Conservation (phyloP, 225 moss, liverwort and hornwort genomes). For the Sphagnum tenellum region DNA sequence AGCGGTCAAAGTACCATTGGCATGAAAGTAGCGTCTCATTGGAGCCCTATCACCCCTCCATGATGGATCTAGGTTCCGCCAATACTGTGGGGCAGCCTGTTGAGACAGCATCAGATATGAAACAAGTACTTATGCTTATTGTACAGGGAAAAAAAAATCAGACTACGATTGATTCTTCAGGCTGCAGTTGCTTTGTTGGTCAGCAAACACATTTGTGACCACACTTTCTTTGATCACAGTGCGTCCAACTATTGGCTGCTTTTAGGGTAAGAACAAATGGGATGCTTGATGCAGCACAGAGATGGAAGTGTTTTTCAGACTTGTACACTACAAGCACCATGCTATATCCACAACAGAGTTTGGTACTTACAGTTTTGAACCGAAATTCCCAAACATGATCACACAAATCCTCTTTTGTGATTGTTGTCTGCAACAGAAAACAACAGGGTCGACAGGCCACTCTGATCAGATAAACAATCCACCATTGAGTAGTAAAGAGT, state of each 20-base stretch:
- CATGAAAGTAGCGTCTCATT: constrained; percentile 11
- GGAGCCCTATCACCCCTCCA: constrained; percentile 8
- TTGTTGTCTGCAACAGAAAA: constrained; percentile 7
- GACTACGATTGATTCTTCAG: too few relatives aligned
- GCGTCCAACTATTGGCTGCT: not conserved
- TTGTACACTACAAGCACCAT: not conserved
- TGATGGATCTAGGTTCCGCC: constrained; percentile 8
- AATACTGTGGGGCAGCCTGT: constrained; percentile 10
- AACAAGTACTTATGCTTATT: too few relatives aligned
- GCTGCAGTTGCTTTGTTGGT: too few relatives aligned
- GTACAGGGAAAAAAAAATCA: too few relatives aligned
- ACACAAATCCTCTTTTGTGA: constrained; percentile 12
- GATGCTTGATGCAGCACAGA: too few relatives aligned
- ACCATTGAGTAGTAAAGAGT: too few relatives aligned
- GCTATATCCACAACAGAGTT: not conserved
- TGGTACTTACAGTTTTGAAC: constrained; percentile 6
- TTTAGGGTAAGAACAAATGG: not conserved
- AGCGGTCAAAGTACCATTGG: constrained; percentile 8
- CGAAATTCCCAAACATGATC: constrained; percentile 10
- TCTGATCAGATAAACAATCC: too few relatives aligned
- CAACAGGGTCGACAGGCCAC: not conserved
- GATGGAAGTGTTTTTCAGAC: too few relatives aligned
- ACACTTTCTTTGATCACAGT: not conserved
- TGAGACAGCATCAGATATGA: not conserved
- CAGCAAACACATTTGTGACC: too few relatives aligned